These are phyloP conservation scores for Bolboschoenoplectus hybrid DNA, from an alignment of 202 grass and related monocot genomes.

Conservation along the genomic window DNA sequence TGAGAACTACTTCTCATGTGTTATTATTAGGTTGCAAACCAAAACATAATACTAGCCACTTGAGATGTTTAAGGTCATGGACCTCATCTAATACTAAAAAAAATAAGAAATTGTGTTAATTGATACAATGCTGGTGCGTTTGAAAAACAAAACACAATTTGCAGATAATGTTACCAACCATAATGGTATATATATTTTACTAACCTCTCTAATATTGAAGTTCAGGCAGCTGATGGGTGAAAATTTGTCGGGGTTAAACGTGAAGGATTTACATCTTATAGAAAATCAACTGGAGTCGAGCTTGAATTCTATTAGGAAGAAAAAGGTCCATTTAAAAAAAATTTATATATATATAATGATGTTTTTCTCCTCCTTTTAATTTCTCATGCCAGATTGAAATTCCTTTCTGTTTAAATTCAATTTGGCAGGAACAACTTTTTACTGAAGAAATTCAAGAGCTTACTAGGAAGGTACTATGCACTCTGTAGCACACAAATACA, in stretches of 20 bases:
- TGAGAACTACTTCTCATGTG: neutral
- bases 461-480: conserved; percentile 56
- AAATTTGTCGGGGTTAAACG: conserved; percentile 66
- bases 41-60: neutral
- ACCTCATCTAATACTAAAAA: neutral
- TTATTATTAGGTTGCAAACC: neutral
- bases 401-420: conserved; percentile 17
- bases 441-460: conserved; percentile 75
- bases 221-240: conserved; percentile 87
- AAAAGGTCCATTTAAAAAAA: conserved; percentile 55
- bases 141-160: neutral
- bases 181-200: neutral
- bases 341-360: neutral
- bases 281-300: conserved; percentile 77
- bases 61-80: neutral
- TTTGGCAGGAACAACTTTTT: conserved; percentile 64
- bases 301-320: conserved; percentile 56
- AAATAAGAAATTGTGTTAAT: neutral
- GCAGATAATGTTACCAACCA: neutral
- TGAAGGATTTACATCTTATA: conserved; percentile 70
- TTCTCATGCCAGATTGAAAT: neutral
- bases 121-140: neutral
- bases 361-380: neutral
- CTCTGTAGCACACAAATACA: neutral
- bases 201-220: conserved; percentile 11